Conservation (phyloP, 176 grass and related monocot species). For the Pharus latifolius region DNA sequence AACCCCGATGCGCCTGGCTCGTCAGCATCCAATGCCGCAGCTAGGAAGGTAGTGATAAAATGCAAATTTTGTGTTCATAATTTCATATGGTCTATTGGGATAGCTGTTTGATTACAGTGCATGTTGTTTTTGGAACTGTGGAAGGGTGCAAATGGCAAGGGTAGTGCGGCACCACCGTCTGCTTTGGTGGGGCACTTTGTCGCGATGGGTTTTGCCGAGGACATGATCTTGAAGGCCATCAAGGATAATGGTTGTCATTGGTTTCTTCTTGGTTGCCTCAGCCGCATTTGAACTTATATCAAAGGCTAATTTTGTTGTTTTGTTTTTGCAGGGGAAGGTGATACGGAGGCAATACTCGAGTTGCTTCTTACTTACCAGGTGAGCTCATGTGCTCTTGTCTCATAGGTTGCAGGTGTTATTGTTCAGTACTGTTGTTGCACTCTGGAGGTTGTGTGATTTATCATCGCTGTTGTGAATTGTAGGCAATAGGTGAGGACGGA, state of each 20-base stretch:
- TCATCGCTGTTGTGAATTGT: conserved; percentile 5
- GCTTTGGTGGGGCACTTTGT: conserved; percentile 25
- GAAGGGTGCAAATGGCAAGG: conserved; percentile 23
- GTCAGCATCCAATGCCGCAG: neutral
- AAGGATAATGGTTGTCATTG: conserved; percentile 38
- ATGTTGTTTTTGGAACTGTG: conserved; percentile 5
- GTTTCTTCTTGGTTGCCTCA: conserved; percentile 8
- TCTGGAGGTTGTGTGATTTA: neutral
- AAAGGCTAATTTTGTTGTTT: too few relatives aligned
- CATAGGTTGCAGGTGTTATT: too few relatives aligned
- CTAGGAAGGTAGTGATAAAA: neutral
- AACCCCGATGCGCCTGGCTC: conserved; percentile 12
- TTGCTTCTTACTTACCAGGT: conserved; percentile 72
- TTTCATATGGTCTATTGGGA: too few relatives aligned
- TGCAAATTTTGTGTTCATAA: neutral
- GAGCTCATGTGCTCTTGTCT: neutral
- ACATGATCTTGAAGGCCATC: conserved; percentile 39
- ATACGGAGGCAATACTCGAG: conserved; percentile 60
- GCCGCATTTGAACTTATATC: too few relatives aligned
- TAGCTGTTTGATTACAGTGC: neutral
- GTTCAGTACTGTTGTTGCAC: neutral
- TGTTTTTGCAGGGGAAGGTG: conserved; percentile 42
- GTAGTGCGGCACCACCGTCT: conserved; percentile 1
- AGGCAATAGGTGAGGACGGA: conserved; percentile 41
- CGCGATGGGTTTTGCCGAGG: conserved; percentile 45